Evolutionary conservation across 441 rosid genomes (phyloP).

Genomic region (Rhodomyrtus psidioides): DNA sequence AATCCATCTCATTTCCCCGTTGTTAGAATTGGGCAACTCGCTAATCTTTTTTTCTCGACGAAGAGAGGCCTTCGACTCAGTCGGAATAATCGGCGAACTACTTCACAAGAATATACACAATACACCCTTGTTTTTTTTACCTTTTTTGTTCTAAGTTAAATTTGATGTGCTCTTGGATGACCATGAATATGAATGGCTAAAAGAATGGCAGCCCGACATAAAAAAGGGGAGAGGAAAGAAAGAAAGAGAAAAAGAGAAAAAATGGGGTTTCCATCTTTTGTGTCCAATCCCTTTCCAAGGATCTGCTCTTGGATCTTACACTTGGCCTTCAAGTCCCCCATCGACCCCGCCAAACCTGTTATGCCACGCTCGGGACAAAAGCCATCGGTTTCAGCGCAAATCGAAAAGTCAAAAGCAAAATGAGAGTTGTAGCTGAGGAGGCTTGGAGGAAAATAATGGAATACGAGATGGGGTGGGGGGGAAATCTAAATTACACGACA

Average conservation of each 20-base stretch:
- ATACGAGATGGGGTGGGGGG: not conserved
- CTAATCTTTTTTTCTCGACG: not conserved
- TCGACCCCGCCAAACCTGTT: conserved; percentile 14
- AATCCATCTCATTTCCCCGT: not conserved
- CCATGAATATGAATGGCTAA: not conserved
- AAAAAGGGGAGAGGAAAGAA: not conserved
- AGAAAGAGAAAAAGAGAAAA: not conserved
- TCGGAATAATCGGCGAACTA: not conserved
- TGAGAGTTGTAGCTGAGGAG: not conserved
- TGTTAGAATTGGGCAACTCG: not conserved
- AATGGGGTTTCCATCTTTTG: not conserved
- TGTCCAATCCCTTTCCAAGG: conserved; percentile 37
- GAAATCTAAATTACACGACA: not conserved
- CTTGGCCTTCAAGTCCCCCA: conserved; percentile 25
- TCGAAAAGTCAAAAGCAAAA: conserved; percentile 10
- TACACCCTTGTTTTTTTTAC: not conserved
- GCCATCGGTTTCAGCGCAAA: conserved; percentile 9
- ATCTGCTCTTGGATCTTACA: conserved; percentile 17
- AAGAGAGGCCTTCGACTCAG: not conserved
- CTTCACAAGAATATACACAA: not conserved
- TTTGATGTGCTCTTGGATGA: not conserved
- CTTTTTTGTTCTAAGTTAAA: not conserved
- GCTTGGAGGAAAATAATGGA: not conserved
- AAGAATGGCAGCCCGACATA: not conserved
- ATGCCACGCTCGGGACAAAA: conserved; percentile 20